Percentiles rank a stretch among this genome's conserved stretches.
These are phyloP conservation scores for Penicilliopsis zonata DNA, from an alignment of 495 filamentous ascomycete species.

Conservation along the genomic window DNA sequence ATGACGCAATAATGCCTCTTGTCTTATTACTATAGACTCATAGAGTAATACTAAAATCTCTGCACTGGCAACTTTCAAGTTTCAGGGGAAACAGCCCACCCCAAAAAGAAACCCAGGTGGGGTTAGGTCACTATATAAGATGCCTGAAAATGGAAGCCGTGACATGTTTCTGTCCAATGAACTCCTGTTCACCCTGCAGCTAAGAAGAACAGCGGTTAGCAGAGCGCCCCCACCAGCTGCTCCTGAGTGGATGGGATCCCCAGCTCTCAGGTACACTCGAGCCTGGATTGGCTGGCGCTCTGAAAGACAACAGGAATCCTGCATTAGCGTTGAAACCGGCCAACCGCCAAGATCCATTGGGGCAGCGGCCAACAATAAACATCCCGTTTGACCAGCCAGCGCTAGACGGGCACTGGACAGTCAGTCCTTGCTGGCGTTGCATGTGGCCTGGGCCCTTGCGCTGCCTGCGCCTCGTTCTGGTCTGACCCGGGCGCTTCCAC, in stretches of 20 bases:
- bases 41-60: no score
- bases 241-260: not conserved
- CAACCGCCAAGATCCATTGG: not conserved
- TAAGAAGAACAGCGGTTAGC: conserved; percentile 1
- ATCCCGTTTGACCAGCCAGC: not conserved
- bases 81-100: no score
- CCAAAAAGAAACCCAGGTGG: no score
- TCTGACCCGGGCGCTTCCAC: not conserved
- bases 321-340: not conserved
- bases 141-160: no score
- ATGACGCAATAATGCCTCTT: no score
- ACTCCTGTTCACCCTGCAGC: no score
- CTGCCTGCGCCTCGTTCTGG: not conserved
- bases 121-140: no score
- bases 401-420: not conserved
- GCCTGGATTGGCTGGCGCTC: not conserved
- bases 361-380: not conserved
- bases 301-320: not conserved
- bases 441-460: not conserved
- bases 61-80: no score
- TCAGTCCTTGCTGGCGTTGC: conserved; percentile 1
- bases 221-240: not conserved
- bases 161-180: no score
- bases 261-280: not conserved
- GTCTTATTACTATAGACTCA: no score